phyloP scores from a whole-genome alignment of 495 filamentous ascomycete genomes.

The Trichoderma gamsii region DNA sequence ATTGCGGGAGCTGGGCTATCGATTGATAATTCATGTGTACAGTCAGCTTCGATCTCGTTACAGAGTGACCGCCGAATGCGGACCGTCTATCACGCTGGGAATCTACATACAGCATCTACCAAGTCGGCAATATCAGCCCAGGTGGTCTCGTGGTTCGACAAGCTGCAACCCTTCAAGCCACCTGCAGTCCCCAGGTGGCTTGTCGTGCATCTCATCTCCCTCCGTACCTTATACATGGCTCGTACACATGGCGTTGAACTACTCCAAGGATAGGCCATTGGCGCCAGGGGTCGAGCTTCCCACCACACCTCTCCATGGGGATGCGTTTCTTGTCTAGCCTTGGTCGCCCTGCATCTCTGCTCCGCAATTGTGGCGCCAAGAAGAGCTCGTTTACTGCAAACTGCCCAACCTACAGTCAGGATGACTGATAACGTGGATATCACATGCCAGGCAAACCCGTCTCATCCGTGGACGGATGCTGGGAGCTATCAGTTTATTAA shows the following conservation, averaged over 20 bases:
- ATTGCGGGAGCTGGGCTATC: neutral
- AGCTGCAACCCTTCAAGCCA: conserved; percentile 11
- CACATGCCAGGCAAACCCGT: conserved; percentile 1
- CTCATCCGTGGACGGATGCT: neutral
- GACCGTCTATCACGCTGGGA: neutral
- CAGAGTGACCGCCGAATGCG: neutral
- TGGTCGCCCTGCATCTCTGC: conserved; percentile 9
- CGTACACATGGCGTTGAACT: neutral
- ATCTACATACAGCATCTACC: neutral
- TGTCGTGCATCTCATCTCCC: neutral
- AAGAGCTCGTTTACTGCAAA: conserved; percentile 8
- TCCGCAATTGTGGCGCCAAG: neutral
- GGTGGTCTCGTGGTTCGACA: conserved; percentile 7
- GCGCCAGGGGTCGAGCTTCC: conserved; percentile 7
- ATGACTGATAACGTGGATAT: conserved; percentile 1
- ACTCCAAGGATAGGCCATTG: neutral
- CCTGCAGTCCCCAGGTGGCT: conserved; percentile 1
- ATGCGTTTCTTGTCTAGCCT: neutral
- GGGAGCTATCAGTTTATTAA: neutral
- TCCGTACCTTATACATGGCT: conserved; percentile 4
- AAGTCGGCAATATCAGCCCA: conserved; percentile 9
- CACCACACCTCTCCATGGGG: neutral
- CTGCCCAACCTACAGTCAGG: conserved; percentile 6
- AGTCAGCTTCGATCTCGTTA: neutral
- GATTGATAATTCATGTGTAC: neutral